Evolutionary conservation across 2,329 filamentous ascomycete species (phyloP), one percentile per base, ranked within the genome.

Genomic region (Fusarium odoratissimum): DNA sequence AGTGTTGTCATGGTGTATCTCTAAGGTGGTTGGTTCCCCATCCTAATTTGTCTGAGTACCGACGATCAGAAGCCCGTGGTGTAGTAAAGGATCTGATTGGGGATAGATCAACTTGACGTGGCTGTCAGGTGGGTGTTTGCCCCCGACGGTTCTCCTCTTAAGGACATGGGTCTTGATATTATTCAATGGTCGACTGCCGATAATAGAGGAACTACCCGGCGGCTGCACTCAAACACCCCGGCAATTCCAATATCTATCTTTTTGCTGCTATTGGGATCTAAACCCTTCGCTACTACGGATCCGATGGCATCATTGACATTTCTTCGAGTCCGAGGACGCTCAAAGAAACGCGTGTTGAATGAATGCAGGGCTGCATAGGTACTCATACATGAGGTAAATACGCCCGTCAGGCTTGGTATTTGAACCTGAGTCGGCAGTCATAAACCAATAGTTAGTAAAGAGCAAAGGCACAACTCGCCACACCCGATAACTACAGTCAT

Each of bases 51-150:
- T 30, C 41, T 23, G 41, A 65, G 35, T 40, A 23, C 23, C 25
- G 40, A 45, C 17, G 40, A 51, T 25, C 40, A 31, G 21, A 61
- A 48, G 40, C 64, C 59, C 42, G 56, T 68, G 64, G 56, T 49
- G 28, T 33, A 49, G 31, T 30, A 25, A 30, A 45, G 25, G 16
- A 23, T 41, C 54, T 69, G 30, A 69, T 69, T 69, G 65, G 66
- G 45, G 51, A 58, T 37, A 58, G 64, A 57, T 58, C 66, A 58
- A 42, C 49, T 64, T 25, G 35, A 45, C 21, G 25, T 56, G 49
- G 49, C 46, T 40, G 37, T 52, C 48, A 48, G 41, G 64, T 69
- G 66, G 64, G 42, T 69, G 51, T 68, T 31, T 25, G 25, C n/a
- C 40, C 41, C 35, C 8, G 19, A 49, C 33, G 45, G 40, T 52